Evolutionary conservation across 768 basidiomycete genomes (phyloP), one percentile per base, ranked within the genome.

Genomic region (Tylopilus cervinicoccineus): DNA sequence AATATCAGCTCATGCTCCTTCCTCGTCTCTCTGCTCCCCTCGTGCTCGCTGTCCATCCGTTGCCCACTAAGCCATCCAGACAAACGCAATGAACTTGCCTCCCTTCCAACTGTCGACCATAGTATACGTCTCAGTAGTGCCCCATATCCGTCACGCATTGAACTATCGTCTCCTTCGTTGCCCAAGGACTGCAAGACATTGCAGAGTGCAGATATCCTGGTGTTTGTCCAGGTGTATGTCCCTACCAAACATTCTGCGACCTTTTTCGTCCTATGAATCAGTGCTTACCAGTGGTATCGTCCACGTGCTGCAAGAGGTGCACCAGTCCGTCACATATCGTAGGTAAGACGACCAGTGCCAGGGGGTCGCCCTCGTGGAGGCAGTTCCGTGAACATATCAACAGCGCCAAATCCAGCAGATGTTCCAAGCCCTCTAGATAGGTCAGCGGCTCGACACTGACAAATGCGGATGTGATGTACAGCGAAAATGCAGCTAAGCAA

Each of bases 161-260:
- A 31, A 23, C 39, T 36, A 12, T 58, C 56, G 24, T 40, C 38
- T 11, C 58, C 57, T 19, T 47, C 39, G 17, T 48, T 50, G 11
- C 61, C 38, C 22, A 78, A 40, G 4, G 53, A 54, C 46, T 56
- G 63, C 52, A 86, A 54, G 37, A 70, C 66, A 7, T 63, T 60
- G 43, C 60, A 61, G 28, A 87, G 63, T 24, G 66, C 73, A 16
- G 65, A 58, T 2, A 79, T 76, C 77, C 82, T 83, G 3, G 79
- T 78, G 14, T 47, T 57, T 14, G 14, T 32, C 23, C 29, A 22
- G 11, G 28, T 33, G 39, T 50, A 53, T 13, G 31, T 38, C 10
- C 33, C 63, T 66, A 20, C 26, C 37, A 26, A 41, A 43, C 12
- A 6, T 39, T 53, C 27, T 8, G 34, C 13, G 33, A 38, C 14